Evolutionary conservation across 129 eudicot genomes (phyloP), one percentile per base, ranked within the genome.

Genomic region (Scalesia atractyloides): DNA sequence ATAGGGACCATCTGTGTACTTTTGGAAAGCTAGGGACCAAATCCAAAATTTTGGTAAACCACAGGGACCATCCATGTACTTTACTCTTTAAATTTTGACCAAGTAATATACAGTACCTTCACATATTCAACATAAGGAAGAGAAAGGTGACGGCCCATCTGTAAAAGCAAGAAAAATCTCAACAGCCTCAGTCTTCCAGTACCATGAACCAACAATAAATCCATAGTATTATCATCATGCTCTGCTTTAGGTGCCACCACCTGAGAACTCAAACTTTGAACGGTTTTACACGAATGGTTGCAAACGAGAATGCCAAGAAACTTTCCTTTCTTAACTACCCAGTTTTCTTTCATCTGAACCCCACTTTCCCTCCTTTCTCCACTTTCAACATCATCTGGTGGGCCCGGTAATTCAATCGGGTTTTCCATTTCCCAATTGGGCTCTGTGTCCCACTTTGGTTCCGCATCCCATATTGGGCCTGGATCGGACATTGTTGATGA

Each of bases 401-500:
- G 93, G 6, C 88, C 89, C 0, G 93, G 93, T 82, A 94, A 83
- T 67, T 94, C 91, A 56, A 94, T 81, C 16, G 93, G 91, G 58
- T 94, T 90, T 73, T 94, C 97, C 76, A 84, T 65, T 34, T 79
- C 85, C 97, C 94, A 90, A 63, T 83, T 80, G 44, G 88, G 87
- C 69, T 94, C 99, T 2, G 80, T 30, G 47, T 94, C 99, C 99
- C 99, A 94, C 80, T 90, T 88, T 0, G 99, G 99, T 79, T 94
- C 99, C 13, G 96, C 83, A 81, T 94, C 99, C 99, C 99, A 94
- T 4, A 94, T 87, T 6, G 99, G 96, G 16, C 99, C 93, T 3
- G 99, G 99, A 77, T 94, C 99, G 7, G 99, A 94, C 89, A 90
- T 82, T 34, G 99, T 94, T 19, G 99, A 94, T 33, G 99, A 90